Conservation (phyloP, 129 eudicot genomes). For the Centrapalus pauciflorus region DNA sequence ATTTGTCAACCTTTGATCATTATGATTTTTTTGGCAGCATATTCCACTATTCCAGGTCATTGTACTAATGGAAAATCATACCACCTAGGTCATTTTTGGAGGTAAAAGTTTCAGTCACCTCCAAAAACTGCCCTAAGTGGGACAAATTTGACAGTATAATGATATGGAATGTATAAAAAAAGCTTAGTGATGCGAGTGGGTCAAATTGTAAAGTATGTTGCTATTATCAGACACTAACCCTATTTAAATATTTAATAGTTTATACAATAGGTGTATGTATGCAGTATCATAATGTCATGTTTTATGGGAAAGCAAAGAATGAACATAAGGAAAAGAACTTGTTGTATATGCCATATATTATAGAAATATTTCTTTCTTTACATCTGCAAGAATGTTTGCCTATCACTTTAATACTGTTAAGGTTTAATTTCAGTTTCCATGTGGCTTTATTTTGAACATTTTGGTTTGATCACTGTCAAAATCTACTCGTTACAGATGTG, state of each 20-base stretch:
- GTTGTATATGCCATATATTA: background rate
- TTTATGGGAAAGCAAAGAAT: background rate
- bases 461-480: slow-evolving; percentile 15
- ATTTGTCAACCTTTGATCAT: too few relatives aligned
- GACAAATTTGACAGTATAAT: too few relatives aligned
- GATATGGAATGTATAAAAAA: too few relatives aligned
- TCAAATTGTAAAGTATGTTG: background rate
- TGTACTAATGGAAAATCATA: too few relatives aligned
- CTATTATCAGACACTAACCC: background rate
- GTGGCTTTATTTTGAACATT: slow-evolving; percentile 2
- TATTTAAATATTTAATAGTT: too few relatives aligned
- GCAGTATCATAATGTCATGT: background rate
- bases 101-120: too few relatives aligned
- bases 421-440: background rate
- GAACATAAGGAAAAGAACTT: background rate
- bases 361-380: background rate
- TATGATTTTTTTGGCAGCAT: too few relatives aligned
- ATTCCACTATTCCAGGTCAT: too few relatives aligned
- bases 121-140: too few relatives aligned
- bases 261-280: background rate
- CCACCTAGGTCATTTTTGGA: too few relatives aligned
- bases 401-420: background rate
- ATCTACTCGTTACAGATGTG: slow-evolving; percentile 55
- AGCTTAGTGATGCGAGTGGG: background rate
- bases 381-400: background rate